Base-by-base conservation (phyloP, 108 stramenopile genomes). In the Pseudonitzschia delicatissima region DNA sequence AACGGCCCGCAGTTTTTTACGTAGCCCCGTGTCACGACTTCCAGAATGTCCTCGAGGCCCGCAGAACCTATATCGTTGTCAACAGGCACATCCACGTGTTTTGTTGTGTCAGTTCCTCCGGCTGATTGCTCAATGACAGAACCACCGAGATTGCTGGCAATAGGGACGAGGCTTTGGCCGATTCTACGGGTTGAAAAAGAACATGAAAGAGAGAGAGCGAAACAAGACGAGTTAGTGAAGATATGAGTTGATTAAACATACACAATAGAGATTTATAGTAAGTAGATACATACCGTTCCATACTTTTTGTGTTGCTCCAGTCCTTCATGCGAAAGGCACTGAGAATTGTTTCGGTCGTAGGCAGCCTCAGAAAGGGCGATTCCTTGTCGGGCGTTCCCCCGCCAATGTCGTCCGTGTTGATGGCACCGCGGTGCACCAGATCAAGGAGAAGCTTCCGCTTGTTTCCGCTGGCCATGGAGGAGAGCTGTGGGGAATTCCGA, bases 241-340 rank as follows among this genome's bases (percentile, higher is more conserved):
- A n/a, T n/a, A n/a, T n/a, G n/a, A n/a, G n/a, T n/a, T n/a, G 11
- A 15, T 42, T 15, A 15, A 11, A 42, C 26, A 52, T 11, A 17
- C 18, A n/a, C 51, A 23, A 12, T 23, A 52, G 51, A 26, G 51
- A 35, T 33, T 44, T 29, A 18, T 33, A 60, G 15, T 7, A 21
- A 37, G 64, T 28, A 64, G 36, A 26, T 15, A 61, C 26, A 11
- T 53, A 53, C 51, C 51, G n/a, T 8, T 53, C 51, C 18, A n/a
- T 34, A 2, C 3, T 35, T 25, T 35, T 31, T 15, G 32, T 31
- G 50, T 50, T 50, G 29, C 35, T 80, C 92, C 92, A 93, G 26
- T 64, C 36, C 25, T 69, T 21, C 87, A 90, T 83, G 2, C 52
- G 63, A 73, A 93, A 87, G 11, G 86, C 92, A n/a, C 78, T 71